Evolutionary conservation across 352 stramenopile species (phyloP), one percentile per base, ranked within the genome.

Genomic region (Phytophthora citricola): DNA sequence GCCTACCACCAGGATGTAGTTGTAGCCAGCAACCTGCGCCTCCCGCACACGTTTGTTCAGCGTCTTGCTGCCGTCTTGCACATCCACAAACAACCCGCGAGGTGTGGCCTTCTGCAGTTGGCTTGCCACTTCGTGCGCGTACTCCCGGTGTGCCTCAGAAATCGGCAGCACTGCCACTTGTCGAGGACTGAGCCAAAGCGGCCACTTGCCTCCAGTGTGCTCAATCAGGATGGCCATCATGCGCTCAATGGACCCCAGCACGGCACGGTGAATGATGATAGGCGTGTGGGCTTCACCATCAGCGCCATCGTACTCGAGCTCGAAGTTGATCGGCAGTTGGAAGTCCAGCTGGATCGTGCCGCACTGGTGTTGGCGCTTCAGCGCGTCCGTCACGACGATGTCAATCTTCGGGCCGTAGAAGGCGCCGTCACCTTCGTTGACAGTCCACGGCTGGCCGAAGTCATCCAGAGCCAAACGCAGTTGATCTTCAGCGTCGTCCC

Each of bases 371-470:
- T 97, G 89, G 17, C 97, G 90, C 63, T 98, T 91, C 52, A 99
- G 93, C 12, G 97, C 97, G 82, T 99, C 97, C 47, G 90, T 93
- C 62, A 99, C 97, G 56, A 98, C 98, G 40, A 99, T 90, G 77
- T 99, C 97, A 69, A 99, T 99, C 79, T 98, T 98, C 15, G 97
- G 97, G 2, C 97, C 96, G 75, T 99, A 99, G 63, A 99, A 99
- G 6, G 97, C 97, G 59, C 97, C 97, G 52, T 98, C 97, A 45
- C 95, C 96, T 73, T 96, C 90, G 76, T 99, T 98, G 17, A 98
- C 85, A 24, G 62, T 80, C 84, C 85, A 95, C 8, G 84, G 81
- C 59, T 90, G 47, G 39, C 73, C 82, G 54, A 94, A 94, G 12
- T 85, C 81, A 31, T 90, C 66, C 15, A 95, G 58, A 22, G 88